Percentiles rank a stretch among this genome's conserved stretches.
Evolutionary conservation across 345 rosid species (phyloP).

Genomic region (Brassica cretica): DNA sequence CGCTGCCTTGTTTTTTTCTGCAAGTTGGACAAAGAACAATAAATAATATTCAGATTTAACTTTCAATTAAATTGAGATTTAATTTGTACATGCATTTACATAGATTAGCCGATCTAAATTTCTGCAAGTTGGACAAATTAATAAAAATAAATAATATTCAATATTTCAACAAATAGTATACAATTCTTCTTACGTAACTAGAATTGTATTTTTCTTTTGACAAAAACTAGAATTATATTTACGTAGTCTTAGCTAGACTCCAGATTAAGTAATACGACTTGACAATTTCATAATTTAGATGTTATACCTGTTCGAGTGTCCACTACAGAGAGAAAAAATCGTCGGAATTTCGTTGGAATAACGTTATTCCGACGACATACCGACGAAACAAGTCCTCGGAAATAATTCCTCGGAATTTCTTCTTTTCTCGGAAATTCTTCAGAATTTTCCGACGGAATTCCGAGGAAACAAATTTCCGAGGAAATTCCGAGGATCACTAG

Average conservation of each 20-base stretch:
- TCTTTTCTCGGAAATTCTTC: no score
- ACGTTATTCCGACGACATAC: no score
- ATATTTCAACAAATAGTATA: background rate
- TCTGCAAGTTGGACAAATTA: slow-evolving; percentile 8
- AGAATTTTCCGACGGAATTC: no score
- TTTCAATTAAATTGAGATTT: background rate
- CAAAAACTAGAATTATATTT: background rate
- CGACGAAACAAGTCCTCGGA: no score
- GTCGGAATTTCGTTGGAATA: no score
- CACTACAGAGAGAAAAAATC: no score
- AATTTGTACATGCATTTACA: background rate
- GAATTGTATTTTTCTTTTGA: no score
- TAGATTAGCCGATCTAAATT: background rate
- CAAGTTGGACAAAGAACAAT: slow-evolving; percentile 16
- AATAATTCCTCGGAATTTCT: no score
- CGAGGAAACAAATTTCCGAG: no score
- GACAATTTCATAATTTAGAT: background rate
- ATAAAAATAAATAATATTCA: background rate
- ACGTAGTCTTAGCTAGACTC: background rate
- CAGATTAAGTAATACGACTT: background rate
- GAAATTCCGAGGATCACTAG: no score
- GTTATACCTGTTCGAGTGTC: slow-evolving; percentile 4
- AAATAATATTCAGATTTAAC: slow-evolving; percentile 5
- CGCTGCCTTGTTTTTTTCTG: slow-evolving; percentile 3
- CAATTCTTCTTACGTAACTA: background rate